Percentiles rank a stretch among this genome's conserved stretches.
These are phyloP conservation scores for Dunaliella sp. DNA, from an alignment of 139 green algal genomes.

Conservation along the genomic window DNA sequence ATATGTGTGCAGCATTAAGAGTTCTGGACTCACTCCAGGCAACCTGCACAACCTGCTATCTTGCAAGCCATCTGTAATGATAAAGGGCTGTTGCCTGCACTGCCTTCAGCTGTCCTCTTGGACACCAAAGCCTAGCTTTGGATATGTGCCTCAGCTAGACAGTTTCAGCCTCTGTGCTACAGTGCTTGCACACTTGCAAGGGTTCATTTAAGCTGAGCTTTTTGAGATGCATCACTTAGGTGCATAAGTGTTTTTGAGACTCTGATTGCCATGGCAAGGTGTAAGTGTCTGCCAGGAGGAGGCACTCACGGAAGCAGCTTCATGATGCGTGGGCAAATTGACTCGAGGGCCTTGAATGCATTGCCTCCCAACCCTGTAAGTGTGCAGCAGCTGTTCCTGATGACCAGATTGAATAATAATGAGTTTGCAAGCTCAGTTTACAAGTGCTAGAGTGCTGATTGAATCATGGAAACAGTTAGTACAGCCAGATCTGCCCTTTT, in stretches of 20 bases:
- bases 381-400: neutral
- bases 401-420: too few relatives aligned
- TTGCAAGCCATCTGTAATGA: too few relatives aligned
- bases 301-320: slow-evolving; percentile 22
- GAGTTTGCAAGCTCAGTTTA: too few relatives aligned
- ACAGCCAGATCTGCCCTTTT: neutral
- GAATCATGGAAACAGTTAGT: neutral
- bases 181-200: neutral
- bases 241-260: too few relatives aligned
- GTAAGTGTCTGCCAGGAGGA: too few relatives aligned
- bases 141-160: neutral
- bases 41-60: too few relatives aligned
- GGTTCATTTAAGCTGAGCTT: neutral
- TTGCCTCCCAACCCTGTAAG: slow-evolving; percentile 29
- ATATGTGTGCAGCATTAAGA: too few relatives aligned
- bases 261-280: too few relatives aligned
- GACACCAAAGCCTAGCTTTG: neutral
- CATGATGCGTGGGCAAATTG: slow-evolving; percentile 21
- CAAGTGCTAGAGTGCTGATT: neutral
- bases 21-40: too few relatives aligned
- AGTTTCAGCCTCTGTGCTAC: neutral
- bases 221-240: neutral
- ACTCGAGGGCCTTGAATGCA: slow-evolving; percentile 30
- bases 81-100: too few relatives aligned
- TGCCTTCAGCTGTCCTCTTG: too few relatives aligned